Evolutionary conservation across 2,329 filamentous ascomycete species (phyloP).

Genomic region (Pyrenophora tritici-repentis): DNA sequence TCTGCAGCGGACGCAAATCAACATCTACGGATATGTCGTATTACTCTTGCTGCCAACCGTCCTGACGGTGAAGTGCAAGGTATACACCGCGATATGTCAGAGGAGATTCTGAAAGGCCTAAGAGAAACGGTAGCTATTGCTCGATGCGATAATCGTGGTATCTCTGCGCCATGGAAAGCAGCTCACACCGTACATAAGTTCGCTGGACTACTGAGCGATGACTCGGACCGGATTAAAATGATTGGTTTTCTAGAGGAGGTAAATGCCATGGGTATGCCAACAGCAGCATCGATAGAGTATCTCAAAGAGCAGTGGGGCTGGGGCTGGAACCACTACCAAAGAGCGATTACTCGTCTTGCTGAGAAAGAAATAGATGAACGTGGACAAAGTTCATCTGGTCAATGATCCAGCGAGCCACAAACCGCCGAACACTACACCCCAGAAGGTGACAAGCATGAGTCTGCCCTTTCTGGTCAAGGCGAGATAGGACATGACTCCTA

Average conservation of each 20-base stretch:
- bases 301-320: conserved; percentile 21
- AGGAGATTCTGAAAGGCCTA: conserved; percentile 11
- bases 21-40: conserved; percentile 21
- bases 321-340: not conserved
- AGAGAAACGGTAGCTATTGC: conserved; percentile 25
- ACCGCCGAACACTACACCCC: conserved; percentile 33
- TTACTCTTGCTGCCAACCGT: conserved; percentile 14
- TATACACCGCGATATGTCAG: not conserved
- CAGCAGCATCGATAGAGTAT: conserved; percentile 12
- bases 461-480: conserved; percentile 54
- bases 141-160: conserved; percentile 19
- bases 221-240: conserved; percentile 16
- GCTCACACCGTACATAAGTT: conserved; percentile 22
- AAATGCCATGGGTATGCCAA: conserved; percentile 21
- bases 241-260: conserved; percentile 28
- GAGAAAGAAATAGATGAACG: not conserved
- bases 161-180: conserved; percentile 15
- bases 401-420: conserved; percentile 33
- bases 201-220: conserved; percentile 10
- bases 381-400: conserved; percentile 13
- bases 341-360: conserved; percentile 1
- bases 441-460: conserved; percentile 42
- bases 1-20: conserved; percentile 23
- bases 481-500: conserved; percentile 64
- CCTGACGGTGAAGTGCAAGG: not conserved